Evolutionary conservation across 495 filamentous ascomycete species (phyloP).

Genomic region (Talaromyces proteolyticus): DNA sequence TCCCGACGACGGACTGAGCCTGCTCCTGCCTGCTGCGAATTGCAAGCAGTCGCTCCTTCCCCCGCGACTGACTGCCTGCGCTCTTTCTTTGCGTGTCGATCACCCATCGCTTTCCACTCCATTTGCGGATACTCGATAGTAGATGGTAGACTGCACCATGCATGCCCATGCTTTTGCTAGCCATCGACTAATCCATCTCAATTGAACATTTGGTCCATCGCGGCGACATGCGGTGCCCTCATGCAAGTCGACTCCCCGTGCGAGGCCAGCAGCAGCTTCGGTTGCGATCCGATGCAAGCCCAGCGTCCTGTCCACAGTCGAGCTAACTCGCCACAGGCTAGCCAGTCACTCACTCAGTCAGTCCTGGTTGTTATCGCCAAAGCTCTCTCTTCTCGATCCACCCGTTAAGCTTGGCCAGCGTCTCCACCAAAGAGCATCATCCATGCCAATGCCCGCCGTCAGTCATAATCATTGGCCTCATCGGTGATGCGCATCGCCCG

Average conservation of each 20-base stretch:
- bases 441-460: too few species aligned
- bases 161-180: too few species aligned
- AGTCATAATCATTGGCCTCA: background rate
- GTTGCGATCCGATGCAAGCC: conserved; percentile 6
- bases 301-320: too few species aligned
- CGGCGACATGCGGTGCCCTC: too few species aligned
- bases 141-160: too few species aligned
- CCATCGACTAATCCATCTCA: too few species aligned
- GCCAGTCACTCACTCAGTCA: too few species aligned
- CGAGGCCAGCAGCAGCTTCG: background rate
- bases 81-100: background rate
- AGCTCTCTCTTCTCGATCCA: background rate
- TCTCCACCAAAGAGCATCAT: background rate
- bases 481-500: background rate
- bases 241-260: too few species aligned
- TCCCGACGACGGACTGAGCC: background rate
- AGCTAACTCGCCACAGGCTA: too few species aligned
- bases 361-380: too few species aligned
- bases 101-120: background rate
- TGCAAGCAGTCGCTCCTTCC: background rate
- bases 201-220: too few species aligned
- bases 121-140: background rate
- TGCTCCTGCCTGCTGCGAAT: background rate
- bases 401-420: background rate
- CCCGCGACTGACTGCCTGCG: background rate